Percentiles rank a stretch among this genome's conserved stretches.
phyloP scores from a whole-genome alignment of 2,329 filamentous ascomycete genomes.

The Nectriaceae sp. region DNA sequence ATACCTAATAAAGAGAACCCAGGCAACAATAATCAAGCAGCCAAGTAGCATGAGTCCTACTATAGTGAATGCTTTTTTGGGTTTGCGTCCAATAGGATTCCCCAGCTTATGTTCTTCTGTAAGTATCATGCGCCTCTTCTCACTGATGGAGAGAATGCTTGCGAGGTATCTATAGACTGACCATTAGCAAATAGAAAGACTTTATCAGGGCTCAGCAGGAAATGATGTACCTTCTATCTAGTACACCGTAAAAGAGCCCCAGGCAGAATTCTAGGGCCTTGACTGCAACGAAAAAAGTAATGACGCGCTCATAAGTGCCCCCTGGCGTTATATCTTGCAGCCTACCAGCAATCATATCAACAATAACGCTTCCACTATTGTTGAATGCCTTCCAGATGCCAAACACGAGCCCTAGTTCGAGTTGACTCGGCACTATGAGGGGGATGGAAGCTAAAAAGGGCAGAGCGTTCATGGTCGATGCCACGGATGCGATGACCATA shows the following conservation, averaged over 20 bases:
- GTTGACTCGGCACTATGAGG: slow-evolving; percentile 22
- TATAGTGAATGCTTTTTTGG: slow-evolving; percentile 10
- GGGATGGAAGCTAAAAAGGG: slow-evolving; percentile 29
- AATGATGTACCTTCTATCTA: slow-evolving; percentile 9
- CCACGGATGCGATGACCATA: slow-evolving; percentile 30
- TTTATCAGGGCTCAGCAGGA: too few species aligned
- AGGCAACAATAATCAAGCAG: slow-evolving; percentile 19
- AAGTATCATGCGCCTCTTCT: not conserved
- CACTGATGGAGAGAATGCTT: slow-evolving; percentile 3
- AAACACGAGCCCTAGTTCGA: slow-evolving; percentile 26
- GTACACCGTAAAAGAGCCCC: slow-evolving; percentile 25
- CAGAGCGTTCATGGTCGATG: slow-evolving; percentile 27
- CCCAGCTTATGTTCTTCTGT: not conserved
- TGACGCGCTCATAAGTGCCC: slow-evolving; percentile 26
- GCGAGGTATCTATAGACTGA: not conserved
- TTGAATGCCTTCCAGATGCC: slow-evolving; percentile 32
- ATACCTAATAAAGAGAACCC: slow-evolving; percentile 22
- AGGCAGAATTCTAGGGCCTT: slow-evolving; percentile 30
- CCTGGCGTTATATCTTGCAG: slow-evolving; percentile 28
- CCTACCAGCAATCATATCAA: slow-evolving; percentile 29
- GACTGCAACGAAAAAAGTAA: slow-evolving; percentile 26
- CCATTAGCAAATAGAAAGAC: not conserved
- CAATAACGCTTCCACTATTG: slow-evolving; percentile 28
- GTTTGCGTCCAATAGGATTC: slow-evolving; percentile 4
- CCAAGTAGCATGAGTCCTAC: slow-evolving; percentile 3